phyloP scores from a whole-genome alignment of 164 flowering plant species.

The Stephania cephalantha region DNA sequence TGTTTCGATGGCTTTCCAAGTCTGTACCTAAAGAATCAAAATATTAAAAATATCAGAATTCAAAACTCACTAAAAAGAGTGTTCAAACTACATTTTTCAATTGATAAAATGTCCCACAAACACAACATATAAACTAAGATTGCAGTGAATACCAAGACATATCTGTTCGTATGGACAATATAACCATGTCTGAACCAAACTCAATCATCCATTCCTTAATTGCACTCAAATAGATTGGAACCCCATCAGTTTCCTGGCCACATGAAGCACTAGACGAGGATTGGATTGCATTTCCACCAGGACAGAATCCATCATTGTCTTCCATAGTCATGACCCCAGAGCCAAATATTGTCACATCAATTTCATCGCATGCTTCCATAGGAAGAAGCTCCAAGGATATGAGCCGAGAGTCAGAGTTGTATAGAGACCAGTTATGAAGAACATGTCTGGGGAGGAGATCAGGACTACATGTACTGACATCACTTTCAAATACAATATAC shows the following conservation, averaged over 20 bases:
- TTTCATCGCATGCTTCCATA: slow-evolving; percentile 77
- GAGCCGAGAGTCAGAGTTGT: slow-evolving; percentile 80
- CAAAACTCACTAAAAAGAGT: too few relatives aligned
- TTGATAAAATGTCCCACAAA: not conserved
- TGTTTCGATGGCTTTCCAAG: slow-evolving; percentile 95
- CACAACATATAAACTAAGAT: not conserved
- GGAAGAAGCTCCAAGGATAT: slow-evolving; percentile 90
- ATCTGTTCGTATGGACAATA: slow-evolving; percentile 76
- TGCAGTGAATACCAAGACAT: slow-evolving; percentile 64
- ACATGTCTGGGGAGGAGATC: slow-evolving; percentile 64
- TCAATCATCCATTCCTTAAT: slow-evolving; percentile 98
- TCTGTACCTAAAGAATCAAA: slow-evolving; percentile 58
- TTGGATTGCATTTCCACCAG: slow-evolving; percentile 40
- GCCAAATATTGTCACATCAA: slow-evolving; percentile 81
- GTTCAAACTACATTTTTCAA: not conserved
- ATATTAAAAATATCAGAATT: not conserved
- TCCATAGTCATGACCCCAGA: slow-evolving; percentile 78
- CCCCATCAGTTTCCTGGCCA: slow-evolving; percentile 45
- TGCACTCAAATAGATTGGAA: slow-evolving; percentile 80
- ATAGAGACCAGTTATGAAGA: slow-evolving; percentile 93
- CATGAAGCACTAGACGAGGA: slow-evolving; percentile 44
- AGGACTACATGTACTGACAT: slow-evolving; percentile 28
- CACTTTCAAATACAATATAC: slow-evolving; percentile 58
- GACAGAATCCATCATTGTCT: slow-evolving; percentile 74
- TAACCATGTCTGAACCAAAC: slow-evolving; percentile 72